Evolutionary conservation across 495 filamentous ascomycete species (phyloP).

Genomic region (Penicillium canescens): DNA sequence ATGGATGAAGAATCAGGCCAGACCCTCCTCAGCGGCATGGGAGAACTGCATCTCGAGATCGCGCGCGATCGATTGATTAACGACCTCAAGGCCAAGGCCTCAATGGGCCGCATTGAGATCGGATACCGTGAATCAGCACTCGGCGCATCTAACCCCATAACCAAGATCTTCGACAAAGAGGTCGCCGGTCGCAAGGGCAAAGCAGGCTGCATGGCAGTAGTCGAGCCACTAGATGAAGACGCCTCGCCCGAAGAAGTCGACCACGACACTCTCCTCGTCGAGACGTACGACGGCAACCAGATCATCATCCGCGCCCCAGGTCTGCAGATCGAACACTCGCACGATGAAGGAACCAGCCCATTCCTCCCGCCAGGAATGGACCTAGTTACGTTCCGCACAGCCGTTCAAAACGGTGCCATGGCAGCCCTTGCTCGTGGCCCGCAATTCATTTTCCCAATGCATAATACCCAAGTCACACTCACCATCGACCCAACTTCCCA

Average conservation of each 20-base stretch:
- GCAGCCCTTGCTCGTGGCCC: conserved; percentile 87
- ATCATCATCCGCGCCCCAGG: conserved; percentile 54
- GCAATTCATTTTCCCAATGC: conserved; percentile 71
- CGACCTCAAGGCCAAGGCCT: conserved; percentile 85
- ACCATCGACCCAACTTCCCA: conserved; percentile 65
- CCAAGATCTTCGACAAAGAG: conserved; percentile 69
- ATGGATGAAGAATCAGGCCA: conserved; percentile 90
- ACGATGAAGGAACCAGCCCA: conserved; percentile 37
- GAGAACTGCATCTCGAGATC: conserved; percentile 96
- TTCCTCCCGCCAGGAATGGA: conserved; percentile 60
- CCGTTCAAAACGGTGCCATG: conserved; percentile 75
- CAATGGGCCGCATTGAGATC: conserved; percentile 93
- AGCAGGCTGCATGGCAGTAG: conserved; percentile 68
- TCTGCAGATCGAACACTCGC: conserved; percentile 41
- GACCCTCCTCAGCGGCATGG: conserved; percentile 93
- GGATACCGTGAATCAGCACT: conserved; percentile 85
- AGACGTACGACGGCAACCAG: conserved; percentile 54
- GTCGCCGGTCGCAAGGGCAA: conserved; percentile 77
- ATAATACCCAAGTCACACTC: conserved; percentile 66
- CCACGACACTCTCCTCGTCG: conserved; percentile 28
- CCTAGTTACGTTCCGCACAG: conserved; percentile 55
- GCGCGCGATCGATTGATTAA: conserved; percentile 83
- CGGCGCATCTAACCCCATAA: conserved; percentile 50
- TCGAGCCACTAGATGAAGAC: conserved; percentile 58
- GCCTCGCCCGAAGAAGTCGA: conserved; percentile 17